Evolutionary conservation across 176 grass and related monocot species (phyloP).

Genomic region (Olyra latifolia): DNA sequence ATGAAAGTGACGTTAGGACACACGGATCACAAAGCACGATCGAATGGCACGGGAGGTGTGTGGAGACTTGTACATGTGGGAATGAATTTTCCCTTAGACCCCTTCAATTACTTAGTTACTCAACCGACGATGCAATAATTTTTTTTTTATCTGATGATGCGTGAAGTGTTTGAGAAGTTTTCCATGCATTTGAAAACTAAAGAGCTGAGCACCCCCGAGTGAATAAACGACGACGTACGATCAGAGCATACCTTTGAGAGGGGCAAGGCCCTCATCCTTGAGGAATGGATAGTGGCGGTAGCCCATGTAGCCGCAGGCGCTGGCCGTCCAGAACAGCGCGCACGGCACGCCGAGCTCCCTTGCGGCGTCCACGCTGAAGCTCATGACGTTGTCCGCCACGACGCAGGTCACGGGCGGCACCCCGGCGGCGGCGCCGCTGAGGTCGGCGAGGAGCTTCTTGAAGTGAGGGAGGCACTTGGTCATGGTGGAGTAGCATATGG

Average conservation of each 20-base stretch:
- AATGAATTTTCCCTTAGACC: neutral
- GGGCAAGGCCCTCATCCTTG: constrained; percentile 31
- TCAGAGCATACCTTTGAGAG: constrained; percentile 28
- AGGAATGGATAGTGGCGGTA: constrained; percentile 35
- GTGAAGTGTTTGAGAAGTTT: neutral
- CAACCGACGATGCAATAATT: too few species aligned
- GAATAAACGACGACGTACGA: neutral
- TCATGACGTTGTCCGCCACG: constrained; percentile 41
- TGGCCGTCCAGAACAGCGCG: constrained; percentile 49
- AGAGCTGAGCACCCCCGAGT: neutral
- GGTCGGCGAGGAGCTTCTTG: constrained; percentile 9
- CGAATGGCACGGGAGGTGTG: too few species aligned
- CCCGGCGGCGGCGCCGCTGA: neutral
- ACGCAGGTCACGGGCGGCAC: constrained; percentile 37
- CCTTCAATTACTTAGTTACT: too few species aligned
- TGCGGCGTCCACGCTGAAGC: constrained; percentile 41
- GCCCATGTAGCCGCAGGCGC: constrained; percentile 49
- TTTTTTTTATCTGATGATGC: too few species aligned
- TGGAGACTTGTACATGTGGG: too few species aligned
- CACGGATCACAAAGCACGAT: too few species aligned
- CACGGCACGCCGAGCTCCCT: constrained; percentile 28
- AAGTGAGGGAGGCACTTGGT: constrained; percentile 36
- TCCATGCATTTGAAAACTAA: neutral
- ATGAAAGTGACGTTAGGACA: too few species aligned
- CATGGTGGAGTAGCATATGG: constrained; percentile 35